A percentile compares a stretch with the other conserved stretches of the same genome.
phyloP scores from a whole-genome alignment of 2,329 filamentous ascomycete species.

The Fusarium hainanense region DNA sequence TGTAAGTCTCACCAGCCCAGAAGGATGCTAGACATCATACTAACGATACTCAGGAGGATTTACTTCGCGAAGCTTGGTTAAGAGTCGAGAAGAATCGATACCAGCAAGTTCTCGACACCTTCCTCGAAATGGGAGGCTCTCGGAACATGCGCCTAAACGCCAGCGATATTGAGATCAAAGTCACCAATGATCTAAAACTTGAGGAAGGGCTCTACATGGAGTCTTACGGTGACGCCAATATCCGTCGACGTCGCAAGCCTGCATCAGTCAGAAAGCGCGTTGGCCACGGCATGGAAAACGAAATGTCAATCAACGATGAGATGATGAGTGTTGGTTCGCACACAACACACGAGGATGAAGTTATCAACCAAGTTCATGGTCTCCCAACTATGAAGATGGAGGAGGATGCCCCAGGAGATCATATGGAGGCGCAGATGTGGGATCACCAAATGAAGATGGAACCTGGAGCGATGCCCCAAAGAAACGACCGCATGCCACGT shows the following conservation, averaged over 20 bases:
- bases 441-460: slow-evolving; percentile 48
- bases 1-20: slow-evolving; percentile 53
- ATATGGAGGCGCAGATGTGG: slow-evolving; percentile 48
- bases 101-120: slow-evolving; percentile 55
- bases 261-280: slow-evolving; percentile 47
- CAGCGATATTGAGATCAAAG: slow-evolving; percentile 61
- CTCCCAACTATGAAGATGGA: slow-evolving; percentile 44
- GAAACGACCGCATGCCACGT: slow-evolving; percentile 38
- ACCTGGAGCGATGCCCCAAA: slow-evolving; percentile 34
- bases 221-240: slow-evolving; percentile 51
- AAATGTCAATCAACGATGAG: slow-evolving; percentile 54
- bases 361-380: slow-evolving; percentile 51
- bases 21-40: not conserved
- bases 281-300: slow-evolving; percentile 33
- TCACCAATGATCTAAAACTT: slow-evolving; percentile 57
- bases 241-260: slow-evolving; percentile 57
- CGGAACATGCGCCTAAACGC: slow-evolving; percentile 61
- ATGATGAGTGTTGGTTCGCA: slow-evolving; percentile 53
- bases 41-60: slow-evolving; percentile 51
- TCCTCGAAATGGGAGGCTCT: slow-evolving; percentile 63
- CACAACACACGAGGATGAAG: slow-evolving; percentile 49
- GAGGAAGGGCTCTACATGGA: slow-evolving; percentile 56
- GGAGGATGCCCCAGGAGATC: slow-evolving; percentile 37
- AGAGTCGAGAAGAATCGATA: slow-evolving; percentile 58
- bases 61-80: slow-evolving; percentile 55